Conservation (phyloP, 192 early-diverging fungal species). For the Umbelopsis vinacea region DNA sequence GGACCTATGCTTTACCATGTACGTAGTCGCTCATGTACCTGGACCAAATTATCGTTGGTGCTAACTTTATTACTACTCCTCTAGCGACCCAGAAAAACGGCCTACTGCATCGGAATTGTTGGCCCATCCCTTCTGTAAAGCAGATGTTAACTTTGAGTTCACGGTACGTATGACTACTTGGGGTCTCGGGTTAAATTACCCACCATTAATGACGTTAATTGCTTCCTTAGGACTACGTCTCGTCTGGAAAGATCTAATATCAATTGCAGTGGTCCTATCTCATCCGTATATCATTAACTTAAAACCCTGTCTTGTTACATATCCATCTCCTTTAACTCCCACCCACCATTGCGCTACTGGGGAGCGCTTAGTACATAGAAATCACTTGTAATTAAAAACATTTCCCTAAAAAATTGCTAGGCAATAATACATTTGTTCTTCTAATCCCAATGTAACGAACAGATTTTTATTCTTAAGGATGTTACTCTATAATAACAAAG, state of each 20-base stretch:
- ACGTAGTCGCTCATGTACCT: constrained; percentile 29
- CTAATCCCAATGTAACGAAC: background rate
- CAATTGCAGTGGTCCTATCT: background rate
- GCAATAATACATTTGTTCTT: background rate
- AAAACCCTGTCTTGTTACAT: background rate
- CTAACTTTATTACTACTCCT: constrained; percentile 18
- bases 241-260: constrained; percentile 1
- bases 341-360: background rate
- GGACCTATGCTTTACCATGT: constrained; percentile 74
- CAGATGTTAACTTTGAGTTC: constrained; percentile 54
- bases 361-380: constrained; percentile 17
- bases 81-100: constrained; percentile 73
- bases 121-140: constrained; percentile 68
- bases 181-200: background rate
- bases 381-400: constrained; percentile 2
- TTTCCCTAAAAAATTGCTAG: no score
- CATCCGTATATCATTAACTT: background rate
- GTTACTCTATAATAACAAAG: background rate
- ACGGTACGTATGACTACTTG: constrained; percentile 27
- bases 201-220: background rate
- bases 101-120: constrained; percentile 78
- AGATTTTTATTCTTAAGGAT: background rate
- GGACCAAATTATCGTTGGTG: background rate
- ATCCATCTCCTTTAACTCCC: background rate
- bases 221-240: constrained; percentile 13